Conservation (phyloP, 176 grass and related monocot species). For the Carex cristatella region DNA sequence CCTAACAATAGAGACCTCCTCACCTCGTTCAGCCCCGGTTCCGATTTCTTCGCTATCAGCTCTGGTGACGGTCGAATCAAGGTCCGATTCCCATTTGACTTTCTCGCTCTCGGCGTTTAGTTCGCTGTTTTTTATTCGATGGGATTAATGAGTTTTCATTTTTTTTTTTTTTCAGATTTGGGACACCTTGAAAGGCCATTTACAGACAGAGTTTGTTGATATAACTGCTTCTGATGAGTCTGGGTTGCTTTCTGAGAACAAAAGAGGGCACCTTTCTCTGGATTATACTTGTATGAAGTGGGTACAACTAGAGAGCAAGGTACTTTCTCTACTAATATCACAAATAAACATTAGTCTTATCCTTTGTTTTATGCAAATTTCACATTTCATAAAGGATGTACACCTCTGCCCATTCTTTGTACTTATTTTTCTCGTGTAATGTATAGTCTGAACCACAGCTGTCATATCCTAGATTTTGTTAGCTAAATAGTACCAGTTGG, state of each 20-base stretch:
- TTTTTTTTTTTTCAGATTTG: slow-evolving; percentile 53
- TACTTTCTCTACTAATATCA: slow-evolving; percentile 5
- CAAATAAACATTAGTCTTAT: background rate
- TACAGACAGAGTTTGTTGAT: slow-evolving; percentile 78
- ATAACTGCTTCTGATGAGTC: slow-evolving; percentile 41
- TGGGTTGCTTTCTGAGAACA: slow-evolving; percentile 33
- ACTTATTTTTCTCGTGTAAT: background rate
- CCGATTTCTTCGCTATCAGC: slow-evolving; percentile 72
- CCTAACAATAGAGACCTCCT: slow-evolving; percentile 56
- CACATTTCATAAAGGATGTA: background rate
- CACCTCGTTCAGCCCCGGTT: slow-evolving; percentile 60
- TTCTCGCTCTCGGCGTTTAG: background rate
- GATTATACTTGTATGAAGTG: slow-evolving; percentile 99
- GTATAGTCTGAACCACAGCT: background rate
- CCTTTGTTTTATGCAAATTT: background rate
- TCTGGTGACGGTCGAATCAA: slow-evolving; percentile 90
- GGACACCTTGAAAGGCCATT: slow-evolving; percentile 64
- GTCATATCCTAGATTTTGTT: background rate
- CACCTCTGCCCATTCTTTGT: background rate
- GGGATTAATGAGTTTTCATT: background rate
- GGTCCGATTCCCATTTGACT: slow-evolving; percentile 10
- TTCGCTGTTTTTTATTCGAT: background rate
- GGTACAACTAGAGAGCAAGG: slow-evolving; percentile 75
- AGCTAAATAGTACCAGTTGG: background rate
- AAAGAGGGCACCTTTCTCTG: slow-evolving; percentile 85